A percentile compares a stretch with the other conserved stretches of the same genome.
Conservation (phyloP, 1,284 basidiomycete species). For the Austroboletus niveus region DNA sequence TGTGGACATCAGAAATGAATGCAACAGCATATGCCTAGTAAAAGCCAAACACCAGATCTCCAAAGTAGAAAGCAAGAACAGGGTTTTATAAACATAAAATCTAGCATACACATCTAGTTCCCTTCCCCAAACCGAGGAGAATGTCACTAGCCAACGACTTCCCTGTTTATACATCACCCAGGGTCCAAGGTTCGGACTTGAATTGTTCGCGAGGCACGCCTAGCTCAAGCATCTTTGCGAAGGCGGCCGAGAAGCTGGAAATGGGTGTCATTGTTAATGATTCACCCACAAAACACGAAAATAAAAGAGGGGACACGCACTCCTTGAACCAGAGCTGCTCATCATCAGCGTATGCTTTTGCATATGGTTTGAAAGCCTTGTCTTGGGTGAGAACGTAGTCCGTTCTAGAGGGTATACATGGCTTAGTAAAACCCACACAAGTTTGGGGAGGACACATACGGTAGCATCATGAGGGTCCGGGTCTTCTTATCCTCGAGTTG, state of each 20-base stretch:
- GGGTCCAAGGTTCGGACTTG: slow-evolving; percentile 66
- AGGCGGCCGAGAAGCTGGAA: slow-evolving; percentile 74
- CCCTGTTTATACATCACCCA: slow-evolving; percentile 47
- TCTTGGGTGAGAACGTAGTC: slow-evolving; percentile 60
- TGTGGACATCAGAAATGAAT: too few species aligned
- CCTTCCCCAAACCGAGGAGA: neutral
- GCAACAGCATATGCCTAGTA: too few species aligned
- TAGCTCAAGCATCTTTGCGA: slow-evolving; percentile 81
- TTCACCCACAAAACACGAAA: too few species aligned
- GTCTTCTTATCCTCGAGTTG: slow-evolving; percentile 94
- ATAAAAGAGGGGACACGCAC: slow-evolving; percentile 27
- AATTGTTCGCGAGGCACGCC: slow-evolving; percentile 84
- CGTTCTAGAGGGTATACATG: neutral
- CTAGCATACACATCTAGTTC: neutral
- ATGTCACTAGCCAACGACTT: neutral
- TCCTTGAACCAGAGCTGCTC: slow-evolving; percentile 88
- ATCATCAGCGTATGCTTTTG: slow-evolving; percentile 81
- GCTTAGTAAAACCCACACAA: neutral
- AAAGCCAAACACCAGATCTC: too few species aligned
- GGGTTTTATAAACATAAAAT: neutral
- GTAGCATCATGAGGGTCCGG: slow-evolving; percentile 91
- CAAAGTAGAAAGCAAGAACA: too few species aligned
- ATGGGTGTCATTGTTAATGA: neutral
- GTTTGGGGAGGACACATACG: slow-evolving; percentile 46
- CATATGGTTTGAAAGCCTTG: slow-evolving; percentile 86